Evolutionary conservation across 805 yeast species (phyloP).

Genomic region (Candida maris): DNA sequence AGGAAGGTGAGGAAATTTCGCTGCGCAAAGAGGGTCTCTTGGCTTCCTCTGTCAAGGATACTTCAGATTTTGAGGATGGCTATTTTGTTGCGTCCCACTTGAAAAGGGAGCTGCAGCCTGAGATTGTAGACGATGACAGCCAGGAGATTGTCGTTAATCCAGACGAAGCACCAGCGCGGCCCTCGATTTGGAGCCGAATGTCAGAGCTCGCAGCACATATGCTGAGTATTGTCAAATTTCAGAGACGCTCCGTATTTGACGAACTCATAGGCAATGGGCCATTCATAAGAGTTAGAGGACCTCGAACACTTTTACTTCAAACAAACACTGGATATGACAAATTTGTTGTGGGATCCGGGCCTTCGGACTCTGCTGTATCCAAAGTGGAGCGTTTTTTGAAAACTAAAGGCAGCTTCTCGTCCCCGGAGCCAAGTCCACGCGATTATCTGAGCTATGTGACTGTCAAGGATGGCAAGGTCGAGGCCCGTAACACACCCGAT

Average conservation of each 20-base stretch:
- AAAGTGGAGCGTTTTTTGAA: slow-evolving; percentile 24
- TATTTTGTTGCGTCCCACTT: slow-evolving; percentile 17
- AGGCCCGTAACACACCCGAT: slow-evolving; percentile 42
- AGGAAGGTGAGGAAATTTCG: slow-evolving; percentile 44
- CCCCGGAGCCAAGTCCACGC: slow-evolving; percentile 27
- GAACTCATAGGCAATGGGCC: slow-evolving; percentile 35
- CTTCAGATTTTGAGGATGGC: slow-evolving; percentile 35
- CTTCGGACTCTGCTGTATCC: slow-evolving; percentile 5
- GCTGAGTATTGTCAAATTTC: not conserved
- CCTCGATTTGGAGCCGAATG: slow-evolving; percentile 4
- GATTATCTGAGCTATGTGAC: slow-evolving; percentile 50
- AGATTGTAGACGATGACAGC: slow-evolving; percentile 9
- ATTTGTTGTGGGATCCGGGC: slow-evolving; percentile 9
- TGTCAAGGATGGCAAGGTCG: slow-evolving; percentile 39
- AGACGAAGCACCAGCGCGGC: slow-evolving; percentile 9
- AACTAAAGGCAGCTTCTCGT: slow-evolving; percentile 13
- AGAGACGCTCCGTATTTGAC: slow-evolving; percentile 6
- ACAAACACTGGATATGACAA: slow-evolving; percentile 36
- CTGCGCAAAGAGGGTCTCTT: slow-evolving; percentile 45
- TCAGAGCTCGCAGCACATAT: not conserved
- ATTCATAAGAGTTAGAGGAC: slow-evolving; percentile 52
- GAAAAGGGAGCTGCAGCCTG: slow-evolving; percentile 7
- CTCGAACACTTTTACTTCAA: slow-evolving; percentile 47
- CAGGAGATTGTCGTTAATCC: slow-evolving; percentile 10
- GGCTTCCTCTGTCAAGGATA: slow-evolving; percentile 49